Base-by-base conservation (phyloP, 345 rosid species). In the Dipteronia dyeriana region DNA sequence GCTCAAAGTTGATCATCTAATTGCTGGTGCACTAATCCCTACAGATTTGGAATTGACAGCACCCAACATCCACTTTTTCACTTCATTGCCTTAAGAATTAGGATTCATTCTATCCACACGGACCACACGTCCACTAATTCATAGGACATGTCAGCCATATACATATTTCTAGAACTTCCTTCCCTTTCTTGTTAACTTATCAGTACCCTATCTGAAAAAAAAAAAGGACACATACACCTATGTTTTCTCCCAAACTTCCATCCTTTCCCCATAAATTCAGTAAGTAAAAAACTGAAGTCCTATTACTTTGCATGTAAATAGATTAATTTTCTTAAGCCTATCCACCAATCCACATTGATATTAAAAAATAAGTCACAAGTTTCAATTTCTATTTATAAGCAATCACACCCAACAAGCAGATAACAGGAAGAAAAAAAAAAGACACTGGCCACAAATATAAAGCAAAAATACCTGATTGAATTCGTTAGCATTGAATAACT, bases 401-500 rank as follows among this genome's bases (percentile, higher is more conserved):
- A 73, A 25, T 49, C 31, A 59, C 45, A 61, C 43, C 73, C 57
- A 53, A 53, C 29, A 34, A 43, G 43, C 23, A 51, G 11, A 75
- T 53, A 6, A 70, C 19, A 13, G 12, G 51, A 7, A 23, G n/a
- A 17, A 53, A 71, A 31, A 64, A 60, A 73, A 68, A 60, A 13
- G 47, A 19, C 59, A 54, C 9, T 43, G 20, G 53, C 31, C 64
- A 75, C 68, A 70, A 45, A 60, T 26, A 60, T 22, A 25, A 39
- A 60, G 71, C 62, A 38, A 61, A 70, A 70, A 61, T 86, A 94
- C 98, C 98, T 95, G 99, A 86, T 94, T 95, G 81, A 95, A 92
- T 88, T 95, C 99, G 75, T 86, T 91, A 65, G 97, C 95, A 79
- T 95, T 95, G 80, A 95, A 95, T 41, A 95, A 87, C 84, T 92